These are phyloP conservation scores for Ascosphaera apis DNA, from an alignment of 2,329 filamentous ascomycete species.

Conservation along the genomic window DNA sequence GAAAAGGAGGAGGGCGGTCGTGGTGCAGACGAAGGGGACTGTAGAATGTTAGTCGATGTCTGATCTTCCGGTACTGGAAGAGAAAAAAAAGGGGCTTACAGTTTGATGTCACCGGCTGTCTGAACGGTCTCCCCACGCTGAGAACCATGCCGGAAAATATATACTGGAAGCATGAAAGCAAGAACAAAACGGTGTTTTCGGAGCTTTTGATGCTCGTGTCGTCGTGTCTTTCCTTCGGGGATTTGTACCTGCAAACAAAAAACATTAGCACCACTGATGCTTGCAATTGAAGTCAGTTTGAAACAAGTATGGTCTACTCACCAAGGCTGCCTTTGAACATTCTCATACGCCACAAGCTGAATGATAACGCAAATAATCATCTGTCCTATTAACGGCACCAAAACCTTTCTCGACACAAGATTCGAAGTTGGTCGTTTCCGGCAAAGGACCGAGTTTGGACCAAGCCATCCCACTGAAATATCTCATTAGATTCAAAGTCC, in stretches of 20 bases:
- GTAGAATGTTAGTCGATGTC: slow-evolving; percentile 7
- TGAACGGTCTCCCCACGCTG: slow-evolving; percentile 76
- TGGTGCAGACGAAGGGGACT: slow-evolving; percentile 69
- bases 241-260: slow-evolving; percentile 38
- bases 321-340: slow-evolving; percentile 62
- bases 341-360: slow-evolving; percentile 50
- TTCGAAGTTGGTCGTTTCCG: slow-evolving; percentile 78
- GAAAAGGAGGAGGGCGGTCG: slow-evolving; percentile 42
- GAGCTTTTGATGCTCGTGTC: slow-evolving; percentile 77
- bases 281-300: neutral
- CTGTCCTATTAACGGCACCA: slow-evolving; percentile 73
- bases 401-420: slow-evolving; percentile 75
- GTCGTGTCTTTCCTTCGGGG: slow-evolving; percentile 52
- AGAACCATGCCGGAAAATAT: slow-evolving; percentile 74
- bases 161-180: slow-evolving; percentile 85
- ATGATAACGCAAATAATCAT: slow-evolving; percentile 59
- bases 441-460: slow-evolving; percentile 52
- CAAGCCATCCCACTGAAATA: slow-evolving; percentile 67
- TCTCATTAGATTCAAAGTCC: slow-evolving; percentile 5
- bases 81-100: slow-evolving; percentile 28
- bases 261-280: neutral
- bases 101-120: slow-evolving; percentile 58
- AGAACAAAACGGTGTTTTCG: slow-evolving; percentile 76
- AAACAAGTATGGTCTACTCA: slow-evolving; percentile 15
- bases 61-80: slow-evolving; percentile 3